Base-by-base conservation (phyloP, 1,139 yeast species). In the Yamadazyma friedrichii region DNA sequence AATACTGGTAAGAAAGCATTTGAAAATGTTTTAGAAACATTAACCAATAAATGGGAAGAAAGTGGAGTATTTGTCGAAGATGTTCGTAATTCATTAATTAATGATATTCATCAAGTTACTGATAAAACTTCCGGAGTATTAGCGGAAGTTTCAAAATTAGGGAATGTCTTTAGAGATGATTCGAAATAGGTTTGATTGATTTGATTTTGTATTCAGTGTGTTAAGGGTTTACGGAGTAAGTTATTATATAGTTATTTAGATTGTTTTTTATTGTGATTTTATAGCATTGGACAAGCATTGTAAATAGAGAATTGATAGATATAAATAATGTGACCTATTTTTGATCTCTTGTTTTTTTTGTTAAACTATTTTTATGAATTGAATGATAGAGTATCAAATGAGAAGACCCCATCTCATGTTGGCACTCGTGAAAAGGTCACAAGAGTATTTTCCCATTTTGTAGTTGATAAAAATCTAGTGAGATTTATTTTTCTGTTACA, bases 1-100 rank as follows among this genome's bases (percentile, higher is more conserved):
- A 66, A 65, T 41, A 78, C 78, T 49, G 98, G 98, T 17, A 84
- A 81, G 51, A 55, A 67, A 26, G 98, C 97, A 0, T 91, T 93
- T 56, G 98, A 91, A 51, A 64, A 79, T 5, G 96, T 91, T 5
- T 69, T 91, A 43, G 62, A 74, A 43, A 63, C 74, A 26, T 73
- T 84, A 40, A 67, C 74, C 39, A 68, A 72, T 42, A 75, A 72
- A 49, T 74, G 80, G 80, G 70, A 72, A 27, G 72, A 70, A 45
- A 61, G 67, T 9, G 79, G 74, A 5, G 64, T 64, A 12, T 64
- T 70, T 41, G 72, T 67, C 8, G 51, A 54, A n/a, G 73, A 65
- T 39, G 64, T 70, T 11, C 50, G 65, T 31, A 51, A 45, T 41
- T 48, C 61, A 9, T 52, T 67, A 22, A 45, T 55, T 15, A 52